phyloP scores from a whole-genome alignment of 495 filamentous ascomycete genomes.

The Penicillium soppii region DNA sequence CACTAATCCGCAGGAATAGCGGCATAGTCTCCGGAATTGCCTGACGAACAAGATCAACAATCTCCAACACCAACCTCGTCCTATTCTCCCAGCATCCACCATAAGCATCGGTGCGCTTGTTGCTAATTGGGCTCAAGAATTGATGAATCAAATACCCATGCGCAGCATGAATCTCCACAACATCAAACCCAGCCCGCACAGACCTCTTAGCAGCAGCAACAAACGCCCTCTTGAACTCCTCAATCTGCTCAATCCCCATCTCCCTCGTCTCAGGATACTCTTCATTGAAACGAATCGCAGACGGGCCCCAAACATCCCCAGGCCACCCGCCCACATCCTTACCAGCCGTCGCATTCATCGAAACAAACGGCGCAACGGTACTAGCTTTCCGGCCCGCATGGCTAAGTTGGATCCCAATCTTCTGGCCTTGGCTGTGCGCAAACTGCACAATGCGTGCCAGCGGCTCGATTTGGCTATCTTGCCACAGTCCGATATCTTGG shows the following conservation, averaged over 20 bases:
- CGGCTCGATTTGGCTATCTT: constrained; percentile 62
- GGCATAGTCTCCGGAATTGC: constrained; percentile 58
- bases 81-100: constrained; percentile 57
- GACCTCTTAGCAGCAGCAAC: constrained; percentile 46
- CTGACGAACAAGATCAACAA: constrained; percentile 47
- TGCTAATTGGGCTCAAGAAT: constrained; percentile 58
- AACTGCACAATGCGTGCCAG: constrained; percentile 61
- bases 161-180: constrained; percentile 49
- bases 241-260: constrained; percentile 48
- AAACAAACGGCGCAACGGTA: constrained; percentile 66
- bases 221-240: constrained; percentile 47
- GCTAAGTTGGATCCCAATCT: constrained; percentile 65
- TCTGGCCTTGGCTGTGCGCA: constrained; percentile 61
- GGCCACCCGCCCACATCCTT: constrained; percentile 60
- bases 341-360: constrained; percentile 27
- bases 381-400: constrained; percentile 73
- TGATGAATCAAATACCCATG: constrained; percentile 61
- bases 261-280: constrained; percentile 47
- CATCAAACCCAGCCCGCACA: constrained; percentile 48
- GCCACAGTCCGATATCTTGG: constrained; percentile 66
- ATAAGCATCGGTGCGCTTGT: constrained; percentile 55
- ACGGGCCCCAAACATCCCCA: constrained; percentile 55
- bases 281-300: constrained; percentile 42
- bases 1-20: constrained; percentile 54
- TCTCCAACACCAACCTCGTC: constrained; percentile 47